phyloP scores from a whole-genome alignment of 208 protist genomes.

The Angomonas deanei region DNA sequence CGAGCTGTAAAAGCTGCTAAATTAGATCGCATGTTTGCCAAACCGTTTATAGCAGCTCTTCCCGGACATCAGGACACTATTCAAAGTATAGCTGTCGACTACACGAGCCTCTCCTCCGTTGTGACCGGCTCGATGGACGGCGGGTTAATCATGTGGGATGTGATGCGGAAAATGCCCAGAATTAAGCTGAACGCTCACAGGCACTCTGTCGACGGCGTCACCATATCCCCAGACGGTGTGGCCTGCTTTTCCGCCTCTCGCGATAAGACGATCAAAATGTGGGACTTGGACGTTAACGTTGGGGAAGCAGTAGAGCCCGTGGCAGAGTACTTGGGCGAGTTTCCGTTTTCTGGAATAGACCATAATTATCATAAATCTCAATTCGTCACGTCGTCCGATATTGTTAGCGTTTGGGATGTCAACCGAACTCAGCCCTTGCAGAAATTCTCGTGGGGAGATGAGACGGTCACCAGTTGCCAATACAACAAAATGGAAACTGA shows the following conservation, averaged over 20 bases:
- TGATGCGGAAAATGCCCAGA: constrained; percentile 65
- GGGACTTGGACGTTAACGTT: constrained; percentile 81
- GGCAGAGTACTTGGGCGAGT: constrained; percentile 87
- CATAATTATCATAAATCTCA: constrained; percentile 84
- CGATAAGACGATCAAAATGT: constrained; percentile 96
- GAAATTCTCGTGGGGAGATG: constrained; percentile 92
- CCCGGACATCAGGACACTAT: constrained; percentile 91
- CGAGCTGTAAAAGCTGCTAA: constrained; percentile 95
- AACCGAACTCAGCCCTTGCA: constrained; percentile 92
- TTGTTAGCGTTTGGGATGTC: constrained; percentile 89
- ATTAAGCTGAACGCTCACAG: constrained; percentile 86
- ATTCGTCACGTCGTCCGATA: constrained; percentile 93
- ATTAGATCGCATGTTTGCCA: constrained; percentile 96
- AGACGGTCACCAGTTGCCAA: constrained; percentile 79
- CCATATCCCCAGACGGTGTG: constrained; percentile 86
- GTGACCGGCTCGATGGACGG: constrained; percentile 87
- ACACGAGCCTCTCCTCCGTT: constrained; percentile 77
- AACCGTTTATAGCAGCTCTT: constrained; percentile 93
- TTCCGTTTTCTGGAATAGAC: constrained; percentile 92
- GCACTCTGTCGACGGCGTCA: constrained; percentile 92
- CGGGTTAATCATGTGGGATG: constrained; percentile 86
- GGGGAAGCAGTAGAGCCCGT: constrained; percentile 52
- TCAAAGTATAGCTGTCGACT: constrained; percentile 85
- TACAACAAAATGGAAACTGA: constrained; percentile 95
- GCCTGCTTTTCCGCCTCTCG: constrained; percentile 90